A percentile compares a stretch with the other conserved stretches of the same genome.
phyloP scores from a whole-genome alignment of 108 stramenopile genomes.

The Parietichytrium sp. region DNA sequence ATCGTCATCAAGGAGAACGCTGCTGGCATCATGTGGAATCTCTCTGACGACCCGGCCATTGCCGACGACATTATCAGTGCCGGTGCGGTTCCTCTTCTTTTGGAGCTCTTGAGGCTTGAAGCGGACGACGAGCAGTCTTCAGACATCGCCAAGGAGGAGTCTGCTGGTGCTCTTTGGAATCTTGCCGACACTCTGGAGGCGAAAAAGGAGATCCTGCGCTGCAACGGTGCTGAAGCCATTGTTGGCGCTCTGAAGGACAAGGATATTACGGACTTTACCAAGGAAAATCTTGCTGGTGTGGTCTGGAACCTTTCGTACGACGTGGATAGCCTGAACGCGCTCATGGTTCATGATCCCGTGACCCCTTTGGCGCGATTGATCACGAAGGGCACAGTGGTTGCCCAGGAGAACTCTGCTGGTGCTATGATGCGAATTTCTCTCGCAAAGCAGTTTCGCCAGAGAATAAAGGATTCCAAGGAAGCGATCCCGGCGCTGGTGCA shows the following conservation, averaged over 20 bases:
- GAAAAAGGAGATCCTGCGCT: background rate
- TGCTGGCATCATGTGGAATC: slow-evolving; percentile 27
- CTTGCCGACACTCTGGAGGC: background rate
- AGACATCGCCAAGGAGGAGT: slow-evolving; percentile 38
- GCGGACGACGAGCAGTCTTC: background rate
- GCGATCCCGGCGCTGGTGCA: slow-evolving; percentile 34
- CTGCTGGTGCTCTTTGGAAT: slow-evolving; percentile 6
- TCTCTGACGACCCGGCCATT: background rate
- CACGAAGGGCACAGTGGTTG: background rate
- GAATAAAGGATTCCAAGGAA: background rate
- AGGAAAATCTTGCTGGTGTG: background rate
- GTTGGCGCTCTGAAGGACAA: background rate
- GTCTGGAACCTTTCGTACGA: slow-evolving; percentile 1
- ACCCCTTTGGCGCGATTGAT: background rate
- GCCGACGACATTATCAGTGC: background rate
- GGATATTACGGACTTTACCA: slow-evolving; percentile 12
- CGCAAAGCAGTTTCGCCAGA: background rate
- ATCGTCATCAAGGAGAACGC: background rate
- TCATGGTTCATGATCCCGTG: background rate
- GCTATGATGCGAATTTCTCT: slow-evolving; percentile 13
- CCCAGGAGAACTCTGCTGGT: slow-evolving; percentile 35
- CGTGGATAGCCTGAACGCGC: background rate
- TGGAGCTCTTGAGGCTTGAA: background rate
- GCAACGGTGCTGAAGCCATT: background rate
- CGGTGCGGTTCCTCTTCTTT: background rate